Conservation (phyloP, 495 filamentous ascomycete genomes). For the Penicillium parvum region DNA sequence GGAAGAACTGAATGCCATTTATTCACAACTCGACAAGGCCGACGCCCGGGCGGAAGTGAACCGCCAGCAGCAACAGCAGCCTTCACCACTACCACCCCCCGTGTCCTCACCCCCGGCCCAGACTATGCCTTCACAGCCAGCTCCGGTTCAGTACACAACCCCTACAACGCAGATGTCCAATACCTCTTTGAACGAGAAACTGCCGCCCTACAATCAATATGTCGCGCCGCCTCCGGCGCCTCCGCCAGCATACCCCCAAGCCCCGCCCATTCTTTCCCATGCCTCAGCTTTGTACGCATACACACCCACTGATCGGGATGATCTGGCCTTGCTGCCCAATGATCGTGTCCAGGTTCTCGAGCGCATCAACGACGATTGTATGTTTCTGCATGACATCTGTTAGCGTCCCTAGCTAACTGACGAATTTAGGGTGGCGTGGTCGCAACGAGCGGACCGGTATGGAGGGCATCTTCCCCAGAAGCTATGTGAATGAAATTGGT, state of each 20-base stretch:
- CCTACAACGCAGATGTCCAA: conserved; percentile 45
- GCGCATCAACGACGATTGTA: conserved; percentile 94
- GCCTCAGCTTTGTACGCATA: conserved; percentile 85
- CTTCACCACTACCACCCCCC: conserved; percentile 25
- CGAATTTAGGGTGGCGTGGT: conserved; percentile 66
- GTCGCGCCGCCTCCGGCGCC: conserved; percentile 41
- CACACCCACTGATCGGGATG: conserved; percentile 68
- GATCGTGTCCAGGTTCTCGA: conserved; percentile 76
- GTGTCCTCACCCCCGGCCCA: too few relatives aligned
- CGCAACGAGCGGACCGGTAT: conserved; percentile 70
- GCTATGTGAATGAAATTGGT: conserved; percentile 67
- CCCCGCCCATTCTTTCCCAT: conserved; percentile 57
- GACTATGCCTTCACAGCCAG: conserved; percentile 22
- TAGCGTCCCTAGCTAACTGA: conserved; percentile 15
- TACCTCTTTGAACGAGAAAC: conserved; percentile 50
- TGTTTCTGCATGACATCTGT: conserved; percentile 7
- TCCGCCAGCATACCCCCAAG: conserved; percentile 51
- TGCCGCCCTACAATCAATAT: conserved; percentile 48
- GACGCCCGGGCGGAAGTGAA: conserved; percentile 29
- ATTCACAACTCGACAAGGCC: conserved; percentile 61
- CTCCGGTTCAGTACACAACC: conserved; percentile 37
- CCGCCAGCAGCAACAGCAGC: conserved; percentile 12
- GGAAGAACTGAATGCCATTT: conserved; percentile 64
- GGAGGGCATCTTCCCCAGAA: conserved; percentile 87
- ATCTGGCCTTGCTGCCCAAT: conserved; percentile 68